Evolutionary conservation across 257 asterid genomes (phyloP).

Genomic region (Penstemon barbatus): DNA sequence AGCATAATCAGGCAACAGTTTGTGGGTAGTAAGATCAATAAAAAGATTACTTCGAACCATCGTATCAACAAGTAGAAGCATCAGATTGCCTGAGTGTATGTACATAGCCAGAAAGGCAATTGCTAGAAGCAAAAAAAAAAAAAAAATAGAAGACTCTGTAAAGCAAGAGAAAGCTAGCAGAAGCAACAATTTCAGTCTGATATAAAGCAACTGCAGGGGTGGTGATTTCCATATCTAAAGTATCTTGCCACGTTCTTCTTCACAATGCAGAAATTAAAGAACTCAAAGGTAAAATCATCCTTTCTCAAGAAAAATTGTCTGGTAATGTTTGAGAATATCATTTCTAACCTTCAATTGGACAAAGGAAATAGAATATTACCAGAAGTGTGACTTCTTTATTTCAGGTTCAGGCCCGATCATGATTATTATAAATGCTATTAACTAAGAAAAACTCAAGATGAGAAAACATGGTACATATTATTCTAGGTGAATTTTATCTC

Average conservation of each 20-base stretch:
- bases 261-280: slow-evolving; percentile 5
- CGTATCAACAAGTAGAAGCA: slow-evolving; percentile 1
- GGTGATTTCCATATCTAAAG: not conserved
- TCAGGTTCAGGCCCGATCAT: not conserved
- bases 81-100: slow-evolving; percentile 15
- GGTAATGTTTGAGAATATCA: not conserved
- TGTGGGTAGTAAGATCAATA: not conserved
- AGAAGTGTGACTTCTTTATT: not conserved
- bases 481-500: not conserved
- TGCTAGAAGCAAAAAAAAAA: not conserved
- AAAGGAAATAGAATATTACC: not conserved
- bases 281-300: slow-evolving; percentile 10
- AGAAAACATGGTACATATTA: not conserved
- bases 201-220: not conserved
- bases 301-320: not conserved
- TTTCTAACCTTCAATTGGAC: not conserved
- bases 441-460: not conserved
- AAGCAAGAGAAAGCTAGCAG: not conserved
- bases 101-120: not conserved
- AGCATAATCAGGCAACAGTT: slow-evolving; percentile 23
- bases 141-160: not conserved
- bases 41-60: slow-evolving; percentile 6
- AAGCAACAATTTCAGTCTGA: not conserved
- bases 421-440: not conserved
- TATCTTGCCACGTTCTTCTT: slow-evolving; percentile 2